Evolutionary conservation across 192 early-diverging fungal genomes (phyloP).

Genomic region (Funneliformis mosseae): DNA sequence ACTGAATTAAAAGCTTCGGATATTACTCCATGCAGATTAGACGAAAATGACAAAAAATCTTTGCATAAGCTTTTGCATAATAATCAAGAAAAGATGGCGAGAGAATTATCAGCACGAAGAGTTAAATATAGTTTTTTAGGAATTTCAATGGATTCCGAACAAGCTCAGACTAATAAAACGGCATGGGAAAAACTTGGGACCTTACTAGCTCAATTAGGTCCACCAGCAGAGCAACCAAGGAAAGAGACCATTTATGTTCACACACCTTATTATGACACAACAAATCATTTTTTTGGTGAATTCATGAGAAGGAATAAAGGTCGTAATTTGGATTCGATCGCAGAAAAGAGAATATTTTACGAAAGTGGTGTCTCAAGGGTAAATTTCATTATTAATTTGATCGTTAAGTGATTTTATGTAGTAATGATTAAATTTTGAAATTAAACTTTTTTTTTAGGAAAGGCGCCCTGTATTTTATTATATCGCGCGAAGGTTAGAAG

Average conservation of each 20-base stretch:
- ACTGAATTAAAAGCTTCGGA: background rate
- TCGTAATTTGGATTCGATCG: slow-evolving; percentile 64
- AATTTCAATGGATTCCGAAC: slow-evolving; percentile 13
- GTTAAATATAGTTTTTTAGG: slow-evolving; percentile 35
- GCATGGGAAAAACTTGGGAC: slow-evolving; percentile 81
- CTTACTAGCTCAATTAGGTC: slow-evolving; percentile 82
- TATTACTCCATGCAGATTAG: slow-evolving; percentile 35
- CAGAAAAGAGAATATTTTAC: slow-evolving; percentile 77
- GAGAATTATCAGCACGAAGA: slow-evolving; percentile 56
- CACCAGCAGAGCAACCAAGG: slow-evolving; percentile 66
- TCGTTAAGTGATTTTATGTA: background rate
- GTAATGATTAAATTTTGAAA: background rate
- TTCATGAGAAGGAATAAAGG: slow-evolving; percentile 73
- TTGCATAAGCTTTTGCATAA: slow-evolving; percentile 69
- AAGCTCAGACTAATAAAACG: slow-evolving; percentile 56
- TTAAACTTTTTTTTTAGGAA: slow-evolving; percentile 37
- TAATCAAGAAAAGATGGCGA: slow-evolving; percentile 69
- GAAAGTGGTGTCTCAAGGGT: slow-evolving; percentile 77
- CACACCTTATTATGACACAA: slow-evolving; percentile 45
- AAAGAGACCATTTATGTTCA: slow-evolving; percentile 44
- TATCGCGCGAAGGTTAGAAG: slow-evolving; percentile 75
- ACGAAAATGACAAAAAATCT: slow-evolving; percentile 39
- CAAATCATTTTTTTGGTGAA: slow-evolving; percentile 56
- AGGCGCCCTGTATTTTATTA: slow-evolving; percentile 83
- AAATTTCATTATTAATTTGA: background rate